Percentiles rank a stretch among this genome's conserved stretches.
Conservation (phyloP, 345 rosid genomes). For the Linum lewisii region DNA sequence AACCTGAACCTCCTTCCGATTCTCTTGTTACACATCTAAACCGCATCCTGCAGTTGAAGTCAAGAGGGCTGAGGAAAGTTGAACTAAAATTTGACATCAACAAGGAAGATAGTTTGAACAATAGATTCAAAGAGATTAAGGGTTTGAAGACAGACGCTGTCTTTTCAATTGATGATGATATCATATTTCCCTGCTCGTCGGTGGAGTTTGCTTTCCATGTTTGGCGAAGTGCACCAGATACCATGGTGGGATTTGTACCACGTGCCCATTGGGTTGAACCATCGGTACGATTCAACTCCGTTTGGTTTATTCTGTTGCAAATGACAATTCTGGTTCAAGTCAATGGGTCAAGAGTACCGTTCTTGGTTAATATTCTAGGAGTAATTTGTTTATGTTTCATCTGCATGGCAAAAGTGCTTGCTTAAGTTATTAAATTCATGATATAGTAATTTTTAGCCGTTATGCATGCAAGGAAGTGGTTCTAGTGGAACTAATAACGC, state of each 20-base stretch:
- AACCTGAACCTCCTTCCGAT: constrained; percentile 80
- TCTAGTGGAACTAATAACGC: neutral
- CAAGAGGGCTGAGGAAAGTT: constrained; percentile 33
- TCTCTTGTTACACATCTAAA: constrained; percentile 46
- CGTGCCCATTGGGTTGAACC: constrained; percentile 69
- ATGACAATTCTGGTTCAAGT: neutral
- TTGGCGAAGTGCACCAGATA: constrained; percentile 81
- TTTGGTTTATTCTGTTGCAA: neutral
- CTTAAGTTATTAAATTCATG: neutral
- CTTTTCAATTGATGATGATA: constrained; percentile 85
- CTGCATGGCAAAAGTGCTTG: neutral
- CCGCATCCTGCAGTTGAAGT: constrained; percentile 32
- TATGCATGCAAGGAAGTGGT: too few species aligned
- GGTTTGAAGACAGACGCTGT: constrained; percentile 77
- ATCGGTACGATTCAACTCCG: constrained; percentile 29
- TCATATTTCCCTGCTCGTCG: constrained; percentile 77
- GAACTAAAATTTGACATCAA: constrained; percentile 69
- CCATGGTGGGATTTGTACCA: constrained; percentile 94
- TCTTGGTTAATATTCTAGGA: neutral
- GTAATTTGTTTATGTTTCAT: neutral
- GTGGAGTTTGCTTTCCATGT: constrained; percentile 84
- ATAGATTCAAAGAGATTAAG: constrained; percentile 73
- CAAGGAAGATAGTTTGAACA: constrained; percentile 86
- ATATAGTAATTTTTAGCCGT: neutral
- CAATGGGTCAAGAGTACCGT: neutral